phyloP scores from a whole-genome alignment of 345 rosid genomes.

The Eucalyptus curtisii region DNA sequence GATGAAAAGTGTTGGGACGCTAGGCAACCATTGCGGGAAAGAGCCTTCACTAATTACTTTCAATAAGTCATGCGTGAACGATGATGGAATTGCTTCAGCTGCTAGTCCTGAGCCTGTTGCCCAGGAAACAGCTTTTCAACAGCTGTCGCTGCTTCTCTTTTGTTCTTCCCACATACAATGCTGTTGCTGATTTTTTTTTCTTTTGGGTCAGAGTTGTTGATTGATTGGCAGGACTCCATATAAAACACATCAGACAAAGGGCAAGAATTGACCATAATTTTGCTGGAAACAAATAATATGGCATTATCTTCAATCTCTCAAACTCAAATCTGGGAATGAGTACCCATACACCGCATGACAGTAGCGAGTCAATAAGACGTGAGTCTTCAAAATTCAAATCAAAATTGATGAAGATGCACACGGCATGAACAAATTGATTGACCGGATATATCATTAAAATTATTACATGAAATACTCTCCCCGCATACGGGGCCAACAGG shows the following conservation, averaged over 20 bases:
- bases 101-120: slow-evolving; percentile 41
- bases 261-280: background rate
- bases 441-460: background rate
- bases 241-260: background rate
- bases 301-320: background rate
- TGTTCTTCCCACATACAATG: slow-evolving; percentile 58
- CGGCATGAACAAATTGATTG: background rate
- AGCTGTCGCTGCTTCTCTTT: slow-evolving; percentile 75
- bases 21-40: slow-evolving; percentile 60
- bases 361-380: background rate
- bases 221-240: background rate
- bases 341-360: background rate
- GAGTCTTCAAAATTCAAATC: background rate
- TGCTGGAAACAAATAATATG: background rate
- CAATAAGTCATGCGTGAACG: slow-evolving; percentile 30
- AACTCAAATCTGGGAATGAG: background rate
- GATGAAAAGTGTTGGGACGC: slow-evolving; percentile 4
- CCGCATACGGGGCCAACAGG: background rate
- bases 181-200: background rate
- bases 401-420: background rate
- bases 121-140: slow-evolving; percentile 87
- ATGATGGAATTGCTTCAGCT: slow-evolving; percentile 28
- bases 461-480: background rate
- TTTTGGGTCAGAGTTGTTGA: background rate
- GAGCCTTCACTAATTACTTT: slow-evolving; percentile 53